These are phyloP conservation scores for Endothia cerciana DNA, from an alignment of 2,329 filamentous ascomycete species.

Conservation along the genomic window DNA sequence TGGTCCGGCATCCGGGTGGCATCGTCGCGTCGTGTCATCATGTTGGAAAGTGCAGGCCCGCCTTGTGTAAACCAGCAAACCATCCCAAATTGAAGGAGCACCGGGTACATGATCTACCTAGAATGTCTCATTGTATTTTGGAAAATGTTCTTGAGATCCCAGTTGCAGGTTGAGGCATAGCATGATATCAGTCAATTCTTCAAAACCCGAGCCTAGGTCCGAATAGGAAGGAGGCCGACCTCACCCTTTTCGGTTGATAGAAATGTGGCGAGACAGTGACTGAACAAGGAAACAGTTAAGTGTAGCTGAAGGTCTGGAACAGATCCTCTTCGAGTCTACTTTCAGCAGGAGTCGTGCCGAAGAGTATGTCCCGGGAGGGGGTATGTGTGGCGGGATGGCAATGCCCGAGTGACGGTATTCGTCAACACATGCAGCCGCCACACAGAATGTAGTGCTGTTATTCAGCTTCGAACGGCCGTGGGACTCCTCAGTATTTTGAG, in stretches of 20 bases:
- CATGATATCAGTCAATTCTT: neutral
- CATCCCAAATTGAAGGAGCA: neutral
- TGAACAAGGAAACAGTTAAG: neutral
- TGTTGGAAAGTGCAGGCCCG: neutral
- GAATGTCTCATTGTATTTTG: neutral
- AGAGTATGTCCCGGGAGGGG: neutral
- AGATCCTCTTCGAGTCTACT: neutral
- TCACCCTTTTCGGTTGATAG: neutral
- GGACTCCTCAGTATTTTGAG: neutral
- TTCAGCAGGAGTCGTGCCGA: neutral
- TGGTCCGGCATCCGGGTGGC: neutral
- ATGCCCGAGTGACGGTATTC: neutral
- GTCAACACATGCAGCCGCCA: neutral
- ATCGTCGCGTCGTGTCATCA: neutral
- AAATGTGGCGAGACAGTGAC: neutral
- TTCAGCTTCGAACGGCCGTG: neutral
- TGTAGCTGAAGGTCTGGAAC: neutral
- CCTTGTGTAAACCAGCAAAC: neutral
- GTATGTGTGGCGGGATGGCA: neutral
- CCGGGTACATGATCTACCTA: neutral
- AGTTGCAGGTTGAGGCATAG: neutral
- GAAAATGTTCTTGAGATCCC: neutral
- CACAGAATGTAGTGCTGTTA: neutral
- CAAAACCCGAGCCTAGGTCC: conserved; percentile 16
- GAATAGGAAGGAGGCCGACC: conserved; percentile 12